Evolutionary conservation across 495 filamentous ascomycete species (phyloP).

Genomic region (Thermothielavioides terrestris): DNA sequence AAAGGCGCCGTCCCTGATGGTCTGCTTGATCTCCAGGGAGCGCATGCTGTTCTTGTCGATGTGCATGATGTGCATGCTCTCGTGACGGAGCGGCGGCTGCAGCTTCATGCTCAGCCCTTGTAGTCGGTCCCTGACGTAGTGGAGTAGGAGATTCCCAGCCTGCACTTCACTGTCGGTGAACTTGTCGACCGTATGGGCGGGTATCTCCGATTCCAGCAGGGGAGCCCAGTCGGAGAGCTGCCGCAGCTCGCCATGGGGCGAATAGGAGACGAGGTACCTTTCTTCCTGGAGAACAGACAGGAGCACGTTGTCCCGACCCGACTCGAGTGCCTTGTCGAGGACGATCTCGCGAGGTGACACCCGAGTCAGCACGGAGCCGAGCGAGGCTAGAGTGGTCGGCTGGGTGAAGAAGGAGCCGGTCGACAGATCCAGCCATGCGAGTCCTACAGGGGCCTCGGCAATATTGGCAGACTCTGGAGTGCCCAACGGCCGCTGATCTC

Average conservation of each 20-base stretch:
- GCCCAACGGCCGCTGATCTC: background rate
- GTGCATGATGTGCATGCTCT: conserved; percentile 66
- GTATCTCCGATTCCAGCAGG: conserved; percentile 62
- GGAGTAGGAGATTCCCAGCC: conserved; percentile 67
- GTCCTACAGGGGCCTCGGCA: conserved; percentile 46
- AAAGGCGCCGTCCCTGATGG: conserved; percentile 61
- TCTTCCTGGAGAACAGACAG: conserved; percentile 46
- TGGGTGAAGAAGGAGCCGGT: conserved; percentile 92
- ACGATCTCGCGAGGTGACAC: conserved; percentile 82
- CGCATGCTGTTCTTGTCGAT: conserved; percentile 89
- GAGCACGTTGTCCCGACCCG: conserved; percentile 33
- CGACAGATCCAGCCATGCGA: conserved; percentile 92
- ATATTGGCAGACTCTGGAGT: conserved; percentile 6
- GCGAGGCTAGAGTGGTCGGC: conserved; percentile 57
- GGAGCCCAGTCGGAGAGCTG: conserved; percentile 59
- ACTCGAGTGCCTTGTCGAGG: conserved; percentile 53
- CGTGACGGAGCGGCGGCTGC: conserved; percentile 67
- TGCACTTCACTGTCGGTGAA: conserved; percentile 47
- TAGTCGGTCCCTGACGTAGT: conserved; percentile 73
- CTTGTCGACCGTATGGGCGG: conserved; percentile 30
- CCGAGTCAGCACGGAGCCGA: conserved; percentile 70
- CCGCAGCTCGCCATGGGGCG: conserved; percentile 37
- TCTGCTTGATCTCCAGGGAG: conserved; percentile 79
- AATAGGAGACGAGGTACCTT: conserved; percentile 49
- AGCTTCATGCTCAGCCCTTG: conserved; percentile 75